Base-by-base conservation (phyloP, 2,329 filamentous ascomycete genomes). In the Polychaeton citri region DNA sequence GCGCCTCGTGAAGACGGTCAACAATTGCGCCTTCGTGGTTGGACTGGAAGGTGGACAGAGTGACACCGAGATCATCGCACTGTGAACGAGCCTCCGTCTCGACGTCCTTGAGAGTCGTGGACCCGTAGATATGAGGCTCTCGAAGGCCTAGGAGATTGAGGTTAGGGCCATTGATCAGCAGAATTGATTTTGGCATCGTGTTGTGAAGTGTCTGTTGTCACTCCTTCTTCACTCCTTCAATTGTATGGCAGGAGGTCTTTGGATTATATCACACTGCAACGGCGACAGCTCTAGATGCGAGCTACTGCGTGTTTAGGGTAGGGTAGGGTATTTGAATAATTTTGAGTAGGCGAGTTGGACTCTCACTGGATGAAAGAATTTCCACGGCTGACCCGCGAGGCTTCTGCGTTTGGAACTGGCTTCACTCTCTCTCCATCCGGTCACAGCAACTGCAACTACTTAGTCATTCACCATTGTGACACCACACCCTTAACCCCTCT, bases 91-190 rank as follows among this genome's bases (percentile, higher is more conserved):
- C 69, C 7, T 60, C 46, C 2, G 56, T 40, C 32, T 74, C 65
- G 12, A 87, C 68, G 44, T 82, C 72, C 15, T 63, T 34, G 9
- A 87, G 73, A 0, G 80, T 84, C 1, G 74, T 76, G 41, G 64
- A 66, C 51, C 81, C 81, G 62, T 87, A 86, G 49, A 84, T 69
- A 19, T 74, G 62, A 12, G 81, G 81, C 55, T 88, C 81, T 16
- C 82, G 70, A 9, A 73, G 79, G 21, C 81, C 81, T 19, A 87
- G 71, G 34, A 87, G 76, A 61, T 86, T 86, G 48, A 87, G 76
- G 57, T 87, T 87, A 20, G 81, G 80, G n/a, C 81, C 81, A 58
- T 85, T 85, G 63, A 86, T 75, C 45, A 85, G 66, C 47, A 85
- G 75, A 52, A 85, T 75, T 31, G 51, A 58, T 44, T 59, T 60